Base-by-base conservation (phyloP, 129 eudicot species). In the Helianthus annuus region DNA sequence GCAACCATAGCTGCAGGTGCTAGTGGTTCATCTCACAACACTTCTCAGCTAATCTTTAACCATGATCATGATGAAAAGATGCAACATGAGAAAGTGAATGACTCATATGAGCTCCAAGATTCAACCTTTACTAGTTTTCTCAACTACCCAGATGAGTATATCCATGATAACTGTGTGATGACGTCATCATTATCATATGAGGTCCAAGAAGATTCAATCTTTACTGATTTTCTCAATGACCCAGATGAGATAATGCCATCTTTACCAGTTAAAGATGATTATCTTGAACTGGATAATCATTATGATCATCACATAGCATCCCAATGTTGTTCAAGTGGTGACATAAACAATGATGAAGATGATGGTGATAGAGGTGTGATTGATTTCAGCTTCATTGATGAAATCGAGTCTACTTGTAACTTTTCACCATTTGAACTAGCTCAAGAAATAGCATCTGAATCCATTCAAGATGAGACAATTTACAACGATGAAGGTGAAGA, bases 341-440 rank as follows among this genome's bases (percentile, higher is more conserved):
- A 76, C 70, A 64, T 58, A 13, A 78, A 70, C 69, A 74, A 65
- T 0, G 83, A 79, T 6, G 87, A 79, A 6, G 83, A 82, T 44
- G 79, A 24, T n/a, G 55, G 73, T 69, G 22, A 42, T 57, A 61
- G 59, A 7, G 85, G 78, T 56, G 66, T 70, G 46, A 78, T 79
- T 45, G 94, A 87, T 66, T 83, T 90, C 27, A 79, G 82, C 48
- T 90, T 90, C 74, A 85, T 90, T 15, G 96, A 90, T 71, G 91
- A 90, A 39, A 60, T 87, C 0, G 89, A 83, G 36, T 74, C 89
- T 16, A 52, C 72, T 14, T 80, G 75, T 52, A 68, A 52, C 12
- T 87, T 55, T 67, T 87, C 89, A 10, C 88, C 96, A 16, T 87
- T 90, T 48, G 91, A 80, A 32, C 79, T 86, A 8, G 82, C 88